A percentile compares a stretch with the other conserved stretches of the same genome.
Evolutionary conservation across 2,329 filamentous ascomycete genomes (phyloP).

Genomic region (Teratosphaeria epicoccoides): DNA sequence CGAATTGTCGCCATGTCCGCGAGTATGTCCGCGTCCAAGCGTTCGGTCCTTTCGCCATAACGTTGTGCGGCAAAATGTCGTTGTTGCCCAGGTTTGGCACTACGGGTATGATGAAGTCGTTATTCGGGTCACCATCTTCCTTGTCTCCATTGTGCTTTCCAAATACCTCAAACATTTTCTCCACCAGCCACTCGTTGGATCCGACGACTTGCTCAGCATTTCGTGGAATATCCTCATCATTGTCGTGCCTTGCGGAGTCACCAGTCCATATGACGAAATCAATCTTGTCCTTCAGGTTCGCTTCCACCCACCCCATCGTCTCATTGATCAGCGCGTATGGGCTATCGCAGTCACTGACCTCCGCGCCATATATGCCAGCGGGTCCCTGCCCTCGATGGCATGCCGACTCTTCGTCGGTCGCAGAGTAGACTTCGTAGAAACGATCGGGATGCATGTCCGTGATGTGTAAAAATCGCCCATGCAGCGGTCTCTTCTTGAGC

Average conservation of each 20-base stretch:
- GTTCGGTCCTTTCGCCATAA: constrained; percentile 76
- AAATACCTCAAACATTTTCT: constrained; percentile 69
- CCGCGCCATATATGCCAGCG: constrained; percentile 73
- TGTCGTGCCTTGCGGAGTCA: constrained; percentile 31
- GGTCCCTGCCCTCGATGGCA: constrained; percentile 72
- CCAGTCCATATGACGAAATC: constrained; percentile 33
- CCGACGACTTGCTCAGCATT: constrained; percentile 63
- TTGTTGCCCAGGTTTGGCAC: constrained; percentile 94
- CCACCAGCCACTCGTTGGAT: constrained; percentile 64
- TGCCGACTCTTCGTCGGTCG: constrained; percentile 54
- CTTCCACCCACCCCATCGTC: constrained; percentile 77
- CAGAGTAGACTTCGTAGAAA: constrained; percentile 71
- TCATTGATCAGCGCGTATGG: constrained; percentile 71
- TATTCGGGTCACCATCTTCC: constrained; percentile 37
- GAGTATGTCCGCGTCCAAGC: constrained; percentile 69
- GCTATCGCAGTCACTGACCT: constrained; percentile 80
- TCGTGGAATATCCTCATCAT: constrained; percentile 52
- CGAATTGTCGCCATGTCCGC: constrained; percentile 73
- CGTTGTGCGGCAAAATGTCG: constrained; percentile 94
- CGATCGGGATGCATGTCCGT: constrained; percentile 67
- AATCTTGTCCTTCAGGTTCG: constrained; percentile 27
- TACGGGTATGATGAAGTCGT: constrained; percentile 62
- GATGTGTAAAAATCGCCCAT: constrained; percentile 74
- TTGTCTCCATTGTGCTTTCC: constrained; percentile 41
- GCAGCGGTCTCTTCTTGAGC: constrained; percentile 18